Evolutionary conservation across 1,284 basidiomycete species (phyloP).

Genomic region (Leccinum solheimii): DNA sequence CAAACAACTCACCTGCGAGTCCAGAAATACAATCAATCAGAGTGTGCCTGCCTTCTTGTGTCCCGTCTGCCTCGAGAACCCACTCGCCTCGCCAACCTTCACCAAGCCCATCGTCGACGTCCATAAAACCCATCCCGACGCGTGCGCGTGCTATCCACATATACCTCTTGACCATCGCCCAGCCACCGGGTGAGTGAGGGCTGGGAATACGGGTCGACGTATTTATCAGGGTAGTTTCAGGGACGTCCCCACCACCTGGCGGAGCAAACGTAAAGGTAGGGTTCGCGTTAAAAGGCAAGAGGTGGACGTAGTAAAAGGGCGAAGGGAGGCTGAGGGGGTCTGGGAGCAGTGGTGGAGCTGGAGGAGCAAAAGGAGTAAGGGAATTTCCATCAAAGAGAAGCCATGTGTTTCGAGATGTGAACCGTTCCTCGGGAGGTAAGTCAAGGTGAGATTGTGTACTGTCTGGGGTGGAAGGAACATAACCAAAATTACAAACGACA

Average conservation of each 20-base stretch:
- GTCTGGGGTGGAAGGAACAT: conserved; percentile 47
- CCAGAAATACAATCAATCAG: conserved; percentile 56
- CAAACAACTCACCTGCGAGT: conserved; percentile 35
- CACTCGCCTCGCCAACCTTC: conserved; percentile 74
- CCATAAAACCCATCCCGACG: conserved; percentile 40
- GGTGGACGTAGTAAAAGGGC: conserved; percentile 70
- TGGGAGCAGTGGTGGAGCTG: conserved; percentile 49
- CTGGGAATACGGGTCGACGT: conserved; percentile 45
- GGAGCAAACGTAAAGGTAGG: conserved; percentile 44
- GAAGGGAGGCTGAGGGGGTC: conserved; percentile 63
- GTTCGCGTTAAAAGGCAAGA: conserved; percentile 51
- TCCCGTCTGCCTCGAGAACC: conserved; percentile 74
- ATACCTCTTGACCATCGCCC: conserved; percentile 55
- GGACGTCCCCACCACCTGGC: conserved; percentile 32
- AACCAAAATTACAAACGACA: conserved; percentile 75
- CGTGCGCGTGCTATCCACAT: conserved; percentile 60
- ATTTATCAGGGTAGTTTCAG: conserved; percentile 46
- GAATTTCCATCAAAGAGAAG: conserved; percentile 64
- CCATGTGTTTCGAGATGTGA: conserved; percentile 47
- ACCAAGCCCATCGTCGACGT: conserved; percentile 46
- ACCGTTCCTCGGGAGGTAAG: conserved; percentile 18
- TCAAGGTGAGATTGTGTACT: conserved; percentile 28
- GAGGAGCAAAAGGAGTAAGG: conserved; percentile 58
- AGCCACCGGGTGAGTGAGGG: conserved; percentile 56
- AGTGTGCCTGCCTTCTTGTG: conserved; percentile 58